phyloP scores from a whole-genome alignment of 176 grass and related monocot genomes.

The Thalia dealbata region DNA sequence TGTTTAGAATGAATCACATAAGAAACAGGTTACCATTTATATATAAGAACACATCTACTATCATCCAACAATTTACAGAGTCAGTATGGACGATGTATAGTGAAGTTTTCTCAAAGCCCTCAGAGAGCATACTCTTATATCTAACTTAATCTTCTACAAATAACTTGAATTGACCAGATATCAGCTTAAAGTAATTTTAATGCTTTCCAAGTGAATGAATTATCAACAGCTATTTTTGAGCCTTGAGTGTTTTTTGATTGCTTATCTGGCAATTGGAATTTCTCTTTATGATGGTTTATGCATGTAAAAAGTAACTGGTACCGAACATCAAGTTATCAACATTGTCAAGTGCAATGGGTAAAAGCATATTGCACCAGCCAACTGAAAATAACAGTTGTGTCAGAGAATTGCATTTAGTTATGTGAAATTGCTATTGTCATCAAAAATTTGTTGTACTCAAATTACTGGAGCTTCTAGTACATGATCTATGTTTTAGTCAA shows the following conservation, averaged over 20 bases:
- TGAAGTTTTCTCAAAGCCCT: background rate
- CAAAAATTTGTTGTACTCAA: background rate
- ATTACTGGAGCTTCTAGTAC: background rate
- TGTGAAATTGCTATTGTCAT: background rate
- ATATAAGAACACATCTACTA: background rate
- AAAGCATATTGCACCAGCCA: too few relatives aligned
- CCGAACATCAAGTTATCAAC: background rate
- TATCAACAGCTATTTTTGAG: background rate
- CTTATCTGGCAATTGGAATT: too few relatives aligned
- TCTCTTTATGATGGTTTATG: too few relatives aligned
- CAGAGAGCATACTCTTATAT: background rate
- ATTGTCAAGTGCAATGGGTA: too few relatives aligned
- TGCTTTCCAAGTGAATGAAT: background rate
- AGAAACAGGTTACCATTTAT: background rate
- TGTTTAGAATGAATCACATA: background rate
- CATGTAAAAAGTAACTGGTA: background rate
- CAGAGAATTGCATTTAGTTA: too few relatives aligned
- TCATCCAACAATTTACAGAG: background rate
- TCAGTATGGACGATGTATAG: background rate
- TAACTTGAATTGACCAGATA: too few relatives aligned
- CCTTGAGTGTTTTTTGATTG: too few relatives aligned
- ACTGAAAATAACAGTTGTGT: too few relatives aligned
- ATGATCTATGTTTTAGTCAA: background rate
- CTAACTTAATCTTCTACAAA: too few relatives aligned
- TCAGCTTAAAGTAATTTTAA: too few relatives aligned